These are phyloP conservation scores for Coemansia sp. DNA, from an alignment of 192 early-diverging fungal species.

Conservation along the genomic window DNA sequence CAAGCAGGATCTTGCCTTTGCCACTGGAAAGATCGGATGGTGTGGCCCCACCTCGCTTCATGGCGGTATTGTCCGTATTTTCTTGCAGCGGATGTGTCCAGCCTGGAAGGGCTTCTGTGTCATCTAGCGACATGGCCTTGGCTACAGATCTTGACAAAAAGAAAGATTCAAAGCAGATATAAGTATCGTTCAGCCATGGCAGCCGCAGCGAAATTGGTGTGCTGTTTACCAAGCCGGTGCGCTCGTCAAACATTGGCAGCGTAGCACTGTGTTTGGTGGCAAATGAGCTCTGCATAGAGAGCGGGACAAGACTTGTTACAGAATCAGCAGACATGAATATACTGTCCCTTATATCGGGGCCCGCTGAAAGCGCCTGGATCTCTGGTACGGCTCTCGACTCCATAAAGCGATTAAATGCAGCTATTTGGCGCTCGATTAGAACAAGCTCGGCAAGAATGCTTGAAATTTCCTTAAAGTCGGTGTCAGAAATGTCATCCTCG, in stretches of 20 bases:
- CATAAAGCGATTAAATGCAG: slow-evolving; percentile 82
- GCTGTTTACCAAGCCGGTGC: slow-evolving; percentile 33
- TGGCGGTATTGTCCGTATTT: neutral
- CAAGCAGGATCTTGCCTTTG: neutral
- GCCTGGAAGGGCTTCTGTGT: slow-evolving; percentile 27
- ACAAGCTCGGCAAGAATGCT: slow-evolving; percentile 80
- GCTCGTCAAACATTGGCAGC: slow-evolving; percentile 11
- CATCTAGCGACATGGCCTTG: slow-evolving; percentile 51
- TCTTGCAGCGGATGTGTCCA: slow-evolving; percentile 17
- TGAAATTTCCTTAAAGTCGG: slow-evolving; percentile 76
- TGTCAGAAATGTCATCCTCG: slow-evolving; percentile 52
- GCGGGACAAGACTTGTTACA: slow-evolving; percentile 18
- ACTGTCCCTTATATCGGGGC: slow-evolving; percentile 13
- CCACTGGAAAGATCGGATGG: neutral
- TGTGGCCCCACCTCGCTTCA: neutral
- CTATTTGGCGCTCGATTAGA: slow-evolving; percentile 74
- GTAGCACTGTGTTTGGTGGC: neutral
- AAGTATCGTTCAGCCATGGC: slow-evolving; percentile 43
- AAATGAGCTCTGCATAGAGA: slow-evolving; percentile 10
- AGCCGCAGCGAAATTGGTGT: slow-evolving; percentile 35
- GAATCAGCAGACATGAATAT: slow-evolving; percentile 41
- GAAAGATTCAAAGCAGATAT: slow-evolving; percentile 38
- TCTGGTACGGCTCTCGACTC: slow-evolving; percentile 71
- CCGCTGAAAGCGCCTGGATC: slow-evolving; percentile 8
- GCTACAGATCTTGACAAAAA: slow-evolving; percentile 35